Evolutionary conservation across 1,139 yeast genomes (phyloP), one percentile per base, ranked within the genome.

Genomic region (Williopsis jadinii): DNA sequence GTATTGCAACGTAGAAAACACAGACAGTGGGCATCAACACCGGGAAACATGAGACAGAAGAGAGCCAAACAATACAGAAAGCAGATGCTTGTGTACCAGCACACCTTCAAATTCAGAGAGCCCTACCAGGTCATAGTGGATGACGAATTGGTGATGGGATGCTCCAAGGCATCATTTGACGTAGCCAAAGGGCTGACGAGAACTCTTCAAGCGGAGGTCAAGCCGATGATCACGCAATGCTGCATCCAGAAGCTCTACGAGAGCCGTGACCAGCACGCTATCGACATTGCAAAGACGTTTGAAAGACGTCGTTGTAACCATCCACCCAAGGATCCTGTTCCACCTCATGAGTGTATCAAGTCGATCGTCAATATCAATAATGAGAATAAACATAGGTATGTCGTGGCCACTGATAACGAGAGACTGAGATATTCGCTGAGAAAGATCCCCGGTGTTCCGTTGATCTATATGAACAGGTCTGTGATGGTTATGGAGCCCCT

Each of bases 401-500:
- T 86, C 11, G 85, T 92, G 11, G 97, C 95, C 1, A 75, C 94
- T 0, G 97, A 90, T 57, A 80, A 84, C 54, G 73, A 75, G 35
- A 72, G 75, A 28, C 68, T 90, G 42, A 73, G 98, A 50, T 73
- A 76, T 44, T 66, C 68, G 39, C 68, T 92, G 48, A 73, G 97
- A 50, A 67, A 67, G 30, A 70, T 88, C 12, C 95, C 98, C 0
- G 98, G 96, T 10, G 84, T 87, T 3, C 99, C 99, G 0, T 63
- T 92, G 50, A 68, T 90, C 9, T 88, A 84, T 60, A 79, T 92
- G 76, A 83, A 84, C 57, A 72, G 96, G 49, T 79, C 95, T 1
- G 98, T 94, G 19, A 85, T 92, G 92, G 81, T 92, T 35, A 81
- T 92, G 94, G 99, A 92, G 62, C 96, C 96, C 11, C 67, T 90